Evolutionary conservation across 257 asterid genomes (phyloP).

Genomic region (Rhazya stricta): DNA sequence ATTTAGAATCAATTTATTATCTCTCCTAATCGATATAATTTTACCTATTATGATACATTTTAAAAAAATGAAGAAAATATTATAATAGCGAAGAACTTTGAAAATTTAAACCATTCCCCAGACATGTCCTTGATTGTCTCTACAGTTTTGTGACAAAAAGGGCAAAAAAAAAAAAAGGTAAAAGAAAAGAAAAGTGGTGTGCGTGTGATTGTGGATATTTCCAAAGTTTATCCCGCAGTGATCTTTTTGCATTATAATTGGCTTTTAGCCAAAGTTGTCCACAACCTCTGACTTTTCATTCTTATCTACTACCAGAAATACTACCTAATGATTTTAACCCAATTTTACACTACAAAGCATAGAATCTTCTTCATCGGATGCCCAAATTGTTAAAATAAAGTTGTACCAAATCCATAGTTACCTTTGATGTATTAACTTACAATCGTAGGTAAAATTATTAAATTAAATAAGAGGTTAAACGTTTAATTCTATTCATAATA

Average conservation of each 20-base stretch:
- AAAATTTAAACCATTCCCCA: no score
- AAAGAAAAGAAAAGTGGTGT: neutral
- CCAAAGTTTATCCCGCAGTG: neutral
- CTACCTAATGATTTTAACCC: neutral
- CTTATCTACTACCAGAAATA: neutral
- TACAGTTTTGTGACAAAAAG: neutral
- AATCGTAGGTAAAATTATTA: no score
- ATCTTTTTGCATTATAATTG: neutral
- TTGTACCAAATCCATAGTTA: neutral
- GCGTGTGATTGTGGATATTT: neutral
- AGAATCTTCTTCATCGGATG: conserved; percentile 5
- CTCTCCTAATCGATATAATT: no score
- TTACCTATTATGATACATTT: no score
- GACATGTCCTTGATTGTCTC: neutral
- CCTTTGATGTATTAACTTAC: no score
- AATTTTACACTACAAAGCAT: conserved; percentile 1
- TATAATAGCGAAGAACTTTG: no score
- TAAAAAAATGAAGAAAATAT: no score
- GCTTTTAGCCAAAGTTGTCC: conserved; percentile 10
- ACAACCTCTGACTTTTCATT: neutral
- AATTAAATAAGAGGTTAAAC: no score
- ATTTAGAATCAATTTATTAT: no score
- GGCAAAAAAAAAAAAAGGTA: neutral
- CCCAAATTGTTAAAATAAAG: conserved; percentile 10
- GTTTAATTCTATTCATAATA: no score